Base-by-base conservation (phyloP, 495 filamentous ascomycete genomes). In the Polyplosphaeria fusca region DNA sequence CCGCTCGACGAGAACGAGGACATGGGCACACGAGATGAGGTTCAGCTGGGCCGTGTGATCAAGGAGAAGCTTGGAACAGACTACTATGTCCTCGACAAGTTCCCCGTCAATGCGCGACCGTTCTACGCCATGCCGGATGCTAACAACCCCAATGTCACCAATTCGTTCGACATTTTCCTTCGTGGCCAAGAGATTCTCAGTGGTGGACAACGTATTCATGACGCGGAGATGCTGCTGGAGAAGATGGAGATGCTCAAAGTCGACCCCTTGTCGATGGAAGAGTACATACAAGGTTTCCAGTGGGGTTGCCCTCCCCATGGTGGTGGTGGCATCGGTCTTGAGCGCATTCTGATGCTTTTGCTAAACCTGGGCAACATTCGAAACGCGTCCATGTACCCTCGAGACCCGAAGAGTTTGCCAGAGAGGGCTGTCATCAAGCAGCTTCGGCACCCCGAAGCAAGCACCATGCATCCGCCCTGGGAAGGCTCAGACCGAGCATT, bases 91-190 rank as follows among this genome's bases (percentile, higher is more conserved):
- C 82, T 96, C 47, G 91, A 96, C 80, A 95, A 95, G 65, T 96
- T 95, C 70, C 91, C 91, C 12, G 73, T 79, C 1, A 82, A 83
- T 9, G 91, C 86, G 5, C 81, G 91, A 30, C 91, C 91, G 2
- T 96, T 96, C 73, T 96, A 96, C 62, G 87, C 91, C n/a, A 92
- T 95, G 80, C 87, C 88, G 0, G 91, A 96, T 50, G 79, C 87
- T 2, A 72, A 84, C 9, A 83, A 95, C 61, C 72, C 80, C 5
- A 77, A 76, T 2, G 78, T 79, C 65, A 95, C 91, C 38, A 96
- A 95, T 71, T 94, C 91, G 0, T 96, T 96, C 60, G 91, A 96
- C 70, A 92, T 96, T 65, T 96, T 96, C 73, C 79, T 96, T 47
- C 88, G 91, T 11, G 91, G 91, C 4, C 91, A 96, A 67, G 91